Percentiles rank a stretch among this genome's conserved stretches.
These are phyloP conservation scores for Avena eriantha DNA, from an alignment of 176 grass and related monocot genomes.

Conservation along the genomic window DNA sequence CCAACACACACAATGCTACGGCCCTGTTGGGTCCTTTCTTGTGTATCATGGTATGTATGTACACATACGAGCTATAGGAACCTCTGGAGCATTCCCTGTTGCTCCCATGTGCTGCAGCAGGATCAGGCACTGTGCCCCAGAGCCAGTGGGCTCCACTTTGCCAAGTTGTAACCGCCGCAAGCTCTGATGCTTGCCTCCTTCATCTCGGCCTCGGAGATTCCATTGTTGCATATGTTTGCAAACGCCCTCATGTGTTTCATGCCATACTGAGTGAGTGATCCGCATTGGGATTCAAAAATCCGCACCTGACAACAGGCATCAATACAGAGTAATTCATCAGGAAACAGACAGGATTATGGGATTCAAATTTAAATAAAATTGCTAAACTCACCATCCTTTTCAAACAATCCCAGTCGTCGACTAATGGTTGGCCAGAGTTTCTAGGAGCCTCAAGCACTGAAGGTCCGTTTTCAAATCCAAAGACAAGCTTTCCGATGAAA, in stretches of 20 bases:
- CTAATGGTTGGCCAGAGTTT: conserved; percentile 56
- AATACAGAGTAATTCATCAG: background rate
- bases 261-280: conserved; percentile 85
- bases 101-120: background rate
- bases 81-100: background rate
- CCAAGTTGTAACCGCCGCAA: conserved; percentile 53
- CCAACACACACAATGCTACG: background rate
- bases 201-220: conserved; percentile 57
- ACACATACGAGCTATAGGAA: background rate
- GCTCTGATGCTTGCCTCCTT: conserved; percentile 50
- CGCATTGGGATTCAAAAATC: conserved; percentile 74
- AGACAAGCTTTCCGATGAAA: too few species aligned
- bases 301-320: conserved; percentile 51
- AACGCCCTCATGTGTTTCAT: conserved; percentile 86
- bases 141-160: conserved; percentile 57
- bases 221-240: conserved; percentile 83
- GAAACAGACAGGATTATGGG: background rate
- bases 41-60: background rate
- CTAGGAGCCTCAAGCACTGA: conserved; percentile 55
- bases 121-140: conserved; percentile 73
- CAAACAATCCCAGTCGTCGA: conserved; percentile 88
- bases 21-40: background rate
- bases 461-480: too few species aligned
- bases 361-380: background rate
- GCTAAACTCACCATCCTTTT: conserved; percentile 66